Evolutionary conservation across 75 land plant species (phyloP).

Genomic region (Adiantum capillusveneris): DNA sequence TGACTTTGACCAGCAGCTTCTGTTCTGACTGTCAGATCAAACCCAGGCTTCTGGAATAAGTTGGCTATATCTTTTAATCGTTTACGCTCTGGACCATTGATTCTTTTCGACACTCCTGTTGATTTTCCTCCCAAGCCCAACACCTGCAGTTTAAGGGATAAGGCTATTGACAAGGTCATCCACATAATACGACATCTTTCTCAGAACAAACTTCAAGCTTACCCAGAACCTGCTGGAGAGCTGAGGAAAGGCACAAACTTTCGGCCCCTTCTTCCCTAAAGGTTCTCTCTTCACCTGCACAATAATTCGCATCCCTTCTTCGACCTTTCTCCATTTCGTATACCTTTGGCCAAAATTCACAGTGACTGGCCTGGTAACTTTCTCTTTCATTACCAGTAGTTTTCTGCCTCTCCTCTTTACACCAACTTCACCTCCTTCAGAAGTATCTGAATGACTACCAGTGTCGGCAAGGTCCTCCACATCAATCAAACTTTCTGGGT

Average conservation of each 20-base stretch:
- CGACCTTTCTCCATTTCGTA: slow-evolving; percentile 57
- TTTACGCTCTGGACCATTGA: slow-evolving; percentile 73
- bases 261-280: slow-evolving; percentile 85
- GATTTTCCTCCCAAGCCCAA: slow-evolving; percentile 42
- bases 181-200: too few species aligned
- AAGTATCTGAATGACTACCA: slow-evolving; percentile 8
- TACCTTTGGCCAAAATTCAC: slow-evolving; percentile 22
- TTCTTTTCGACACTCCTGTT: slow-evolving; percentile 77
- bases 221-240: slow-evolving; percentile 94
- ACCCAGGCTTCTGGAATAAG: slow-evolving; percentile 63
- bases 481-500: slow-evolving; percentile 7
- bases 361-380: slow-evolving; percentile 6
- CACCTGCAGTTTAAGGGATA: slow-evolving; percentile 40
- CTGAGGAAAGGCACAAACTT: slow-evolving; percentile 64
- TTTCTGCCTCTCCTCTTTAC: slow-evolving; percentile 2
- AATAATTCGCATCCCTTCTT: slow-evolving; percentile 71
- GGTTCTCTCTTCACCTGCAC: slow-evolving; percentile 95
- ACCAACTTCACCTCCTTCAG: neutral
- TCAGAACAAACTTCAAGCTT: slow-evolving; percentile 3
- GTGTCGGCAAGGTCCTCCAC: slow-evolving; percentile 16
- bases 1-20: slow-evolving; percentile 80
- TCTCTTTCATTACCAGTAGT: neutral
- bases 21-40: slow-evolving; percentile 88
- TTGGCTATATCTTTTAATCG: slow-evolving; percentile 71
- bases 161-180: too few species aligned